Evolutionary conservation across 73 alveolate species (phyloP), one percentile per base, ranked within the genome.

Genomic region (Breviolum minutum): DNA sequence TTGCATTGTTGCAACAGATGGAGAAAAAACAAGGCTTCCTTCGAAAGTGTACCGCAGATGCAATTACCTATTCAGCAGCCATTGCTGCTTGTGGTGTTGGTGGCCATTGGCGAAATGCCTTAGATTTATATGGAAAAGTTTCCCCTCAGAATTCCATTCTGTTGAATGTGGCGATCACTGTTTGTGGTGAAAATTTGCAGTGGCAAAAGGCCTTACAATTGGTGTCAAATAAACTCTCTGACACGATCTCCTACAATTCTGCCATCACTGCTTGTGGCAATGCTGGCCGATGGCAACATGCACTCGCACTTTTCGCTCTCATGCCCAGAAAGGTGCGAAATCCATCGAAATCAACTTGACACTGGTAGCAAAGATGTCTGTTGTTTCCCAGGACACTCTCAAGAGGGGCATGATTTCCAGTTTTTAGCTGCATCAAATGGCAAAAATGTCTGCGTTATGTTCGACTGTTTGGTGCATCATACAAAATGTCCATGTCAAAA

Each of bases 71-170:
- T 54, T 61, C 98, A 8, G 89, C 98, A 20, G 98, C 98, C 82
- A 92, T 92, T 27, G 98, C 98, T 7, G 98, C 98, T 7, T 92
- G 90, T 30, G 98, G 98, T 64, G 87, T 66, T 7, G 98, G 82
- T 48, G 98, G 98, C n/a, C 91, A 48, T 48, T 92, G 98, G 98
- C 91, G 61, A 29, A 68, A 13, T 26, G 80, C 90, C 32, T 29
- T 73, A 66, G 32, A 29, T 6, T 61, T 74, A 5, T 62, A 22
- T 22, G 12, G 2, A 29, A 19, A 11, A 10, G 68, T 73, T 5
- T 17, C 63, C 63, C 80, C 87, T 7, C 63, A 26, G 79, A 86
- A 63, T 63, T 13, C 94, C 17, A 81, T 74, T 14, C 68, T 92
- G 68, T 71, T 91, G 77, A 70, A 70, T 19, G 97, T 54, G 63